These are phyloP conservation scores for Astrothelium subdiscretum DNA, from an alignment of 495 filamentous ascomycete species.

Conservation along the genomic window DNA sequence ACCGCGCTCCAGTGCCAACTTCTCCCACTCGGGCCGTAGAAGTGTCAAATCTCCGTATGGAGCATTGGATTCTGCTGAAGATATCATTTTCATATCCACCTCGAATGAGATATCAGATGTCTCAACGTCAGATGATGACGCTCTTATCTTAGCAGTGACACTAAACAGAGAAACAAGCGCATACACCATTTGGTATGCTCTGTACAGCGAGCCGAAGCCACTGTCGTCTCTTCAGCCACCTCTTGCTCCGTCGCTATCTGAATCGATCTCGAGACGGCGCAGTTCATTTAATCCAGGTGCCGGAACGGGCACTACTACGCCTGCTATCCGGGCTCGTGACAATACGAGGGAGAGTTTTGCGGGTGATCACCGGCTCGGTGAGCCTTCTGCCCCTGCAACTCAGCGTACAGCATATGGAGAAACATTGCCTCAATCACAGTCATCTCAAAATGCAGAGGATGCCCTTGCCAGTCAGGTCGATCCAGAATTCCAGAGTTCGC, in stretches of 20 bases:
- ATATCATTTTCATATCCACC: slow-evolving; percentile 66
- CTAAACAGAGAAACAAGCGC: slow-evolving; percentile 57
- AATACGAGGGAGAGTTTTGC: slow-evolving; percentile 48
- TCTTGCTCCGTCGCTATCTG: neutral
- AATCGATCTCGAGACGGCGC: slow-evolving; percentile 43
- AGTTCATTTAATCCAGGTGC: slow-evolving; percentile 77
- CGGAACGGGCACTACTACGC: slow-evolving; percentile 69
- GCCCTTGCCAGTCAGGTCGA: slow-evolving; percentile 65
- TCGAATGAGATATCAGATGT: slow-evolving; percentile 38
- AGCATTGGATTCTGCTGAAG: slow-evolving; percentile 57
- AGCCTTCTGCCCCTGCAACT: slow-evolving; percentile 3
- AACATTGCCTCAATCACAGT: slow-evolving; percentile 7
- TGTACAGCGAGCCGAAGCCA: slow-evolving; percentile 48
- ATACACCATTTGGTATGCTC: slow-evolving; percentile 69
- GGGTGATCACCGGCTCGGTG: slow-evolving; percentile 19
- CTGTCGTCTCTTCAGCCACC: slow-evolving; percentile 32
- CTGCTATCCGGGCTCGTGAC: slow-evolving; percentile 41
- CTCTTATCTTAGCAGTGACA: slow-evolving; percentile 71
- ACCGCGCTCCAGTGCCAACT: slow-evolving; percentile 11
- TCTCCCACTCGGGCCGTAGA: slow-evolving; percentile 6
- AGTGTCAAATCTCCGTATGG: slow-evolving; percentile 23
- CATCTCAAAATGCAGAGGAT: slow-evolving; percentile 32
- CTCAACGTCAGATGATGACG: slow-evolving; percentile 19
- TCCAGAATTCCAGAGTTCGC: slow-evolving; percentile 58
- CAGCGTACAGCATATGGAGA: slow-evolving; percentile 4